Percentiles rank a stretch among this genome's conserved stretches.
Evolutionary conservation across 2,329 filamentous ascomycete species (phyloP).

Genomic region (Cercospora canescens): DNA sequence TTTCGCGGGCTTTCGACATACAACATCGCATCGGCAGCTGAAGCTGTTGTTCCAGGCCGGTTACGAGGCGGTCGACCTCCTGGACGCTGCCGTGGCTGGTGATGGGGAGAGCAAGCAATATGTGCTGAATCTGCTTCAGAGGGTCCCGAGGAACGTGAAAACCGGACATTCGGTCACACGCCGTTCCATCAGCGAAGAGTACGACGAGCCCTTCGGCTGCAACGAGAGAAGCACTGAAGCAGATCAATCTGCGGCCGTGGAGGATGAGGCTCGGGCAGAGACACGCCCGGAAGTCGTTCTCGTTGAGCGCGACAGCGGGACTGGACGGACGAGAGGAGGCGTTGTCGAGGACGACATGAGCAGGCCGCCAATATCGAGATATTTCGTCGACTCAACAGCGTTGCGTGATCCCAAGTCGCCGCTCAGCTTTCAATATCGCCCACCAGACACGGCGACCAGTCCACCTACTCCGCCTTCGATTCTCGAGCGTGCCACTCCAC

Average conservation of each 20-base stretch:
- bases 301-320: neutral
- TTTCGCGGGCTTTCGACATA: constrained; percentile 61
- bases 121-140: constrained; percentile 30
- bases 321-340: neutral
- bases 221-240: neutral
- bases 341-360: neutral
- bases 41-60: constrained; percentile 64
- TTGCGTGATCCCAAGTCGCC: neutral
- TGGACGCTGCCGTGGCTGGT: constrained; percentile 43
- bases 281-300: neutral
- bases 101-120: constrained; percentile 30
- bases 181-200: constrained; percentile 4
- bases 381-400: neutral
- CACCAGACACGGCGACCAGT: neutral
- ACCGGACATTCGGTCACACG: neutral
- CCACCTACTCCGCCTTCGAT: neutral
- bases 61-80: constrained; percentile 57
- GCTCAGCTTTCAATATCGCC: neutral
- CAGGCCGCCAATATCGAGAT: neutral
- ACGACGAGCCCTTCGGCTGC: constrained; percentile 1
- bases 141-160: constrained; percentile 25
- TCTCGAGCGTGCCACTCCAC: constrained; percentile 27
- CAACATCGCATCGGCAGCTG: constrained; percentile 62
- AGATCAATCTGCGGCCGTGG: neutral
- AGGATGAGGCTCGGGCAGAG: neutral